These are phyloP conservation scores for Eucalyptus coolabah DNA, from an alignment of 345 rosid genomes.

Conservation along the genomic window DNA sequence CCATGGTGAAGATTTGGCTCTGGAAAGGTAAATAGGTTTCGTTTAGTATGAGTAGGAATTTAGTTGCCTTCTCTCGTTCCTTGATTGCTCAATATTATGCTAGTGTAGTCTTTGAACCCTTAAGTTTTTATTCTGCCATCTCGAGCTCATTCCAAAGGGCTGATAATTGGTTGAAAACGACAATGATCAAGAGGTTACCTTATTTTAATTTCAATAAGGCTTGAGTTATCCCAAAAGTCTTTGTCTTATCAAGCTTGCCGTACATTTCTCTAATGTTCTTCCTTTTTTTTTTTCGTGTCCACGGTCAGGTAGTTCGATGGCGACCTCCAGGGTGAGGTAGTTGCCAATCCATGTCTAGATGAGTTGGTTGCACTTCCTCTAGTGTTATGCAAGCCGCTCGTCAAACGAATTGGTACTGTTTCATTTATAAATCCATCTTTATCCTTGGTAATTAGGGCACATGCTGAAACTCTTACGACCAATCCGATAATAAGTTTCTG, in stretches of 20 bases:
- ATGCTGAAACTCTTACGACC: not conserved
- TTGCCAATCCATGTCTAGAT: not conserved
- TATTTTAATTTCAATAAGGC: too few species aligned
- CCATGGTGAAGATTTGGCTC: not conserved
- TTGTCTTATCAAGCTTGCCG: too few species aligned
- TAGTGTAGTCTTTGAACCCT: not conserved
- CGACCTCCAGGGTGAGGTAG: not conserved
- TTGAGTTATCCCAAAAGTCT: too few species aligned
- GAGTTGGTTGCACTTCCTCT: not conserved
- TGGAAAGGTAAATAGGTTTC: not conserved
- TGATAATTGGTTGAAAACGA: too few species aligned
- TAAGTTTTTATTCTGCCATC: too few species aligned
- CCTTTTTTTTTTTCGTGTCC: not conserved
- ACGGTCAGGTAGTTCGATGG: rapidly evolving
- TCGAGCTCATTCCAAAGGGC: rapidly evolving
- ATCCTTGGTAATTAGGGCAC: not conserved
- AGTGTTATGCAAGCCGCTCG: not conserved
- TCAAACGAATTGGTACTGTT: not conserved
- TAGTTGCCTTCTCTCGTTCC: not conserved
- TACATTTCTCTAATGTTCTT: too few species aligned
- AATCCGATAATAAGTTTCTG: too few species aligned
- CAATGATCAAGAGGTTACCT: rapidly evolving
- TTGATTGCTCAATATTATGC: not conserved
- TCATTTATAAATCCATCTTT: not conserved
- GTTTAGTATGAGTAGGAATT: not conserved